phyloP scores from a whole-genome alignment of 2,329 filamentous ascomycete species.

The Dendrostoma leiphaemia region DNA sequence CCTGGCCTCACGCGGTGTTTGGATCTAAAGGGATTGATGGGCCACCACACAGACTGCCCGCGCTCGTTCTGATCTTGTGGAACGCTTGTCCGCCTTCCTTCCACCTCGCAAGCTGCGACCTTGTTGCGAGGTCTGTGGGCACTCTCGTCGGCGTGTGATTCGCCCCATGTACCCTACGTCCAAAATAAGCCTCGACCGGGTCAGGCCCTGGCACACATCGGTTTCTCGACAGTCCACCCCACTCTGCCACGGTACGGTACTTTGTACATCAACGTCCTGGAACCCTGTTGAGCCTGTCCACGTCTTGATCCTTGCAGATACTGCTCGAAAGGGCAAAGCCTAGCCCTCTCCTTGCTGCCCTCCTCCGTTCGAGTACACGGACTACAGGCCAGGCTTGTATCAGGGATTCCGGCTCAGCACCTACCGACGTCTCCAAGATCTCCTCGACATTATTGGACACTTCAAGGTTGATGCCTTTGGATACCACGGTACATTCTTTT shows the following conservation, averaged over 20 bases:
- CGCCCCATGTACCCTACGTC: constrained; percentile 30
- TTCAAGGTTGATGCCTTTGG: constrained; percentile 40
- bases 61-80: not conserved
- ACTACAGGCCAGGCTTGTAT: constrained; percentile 39
- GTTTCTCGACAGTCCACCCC: constrained; percentile 27
- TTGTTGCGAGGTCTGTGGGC: constrained; percentile 21
- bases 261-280: constrained; percentile 40
- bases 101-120: constrained; percentile 15
- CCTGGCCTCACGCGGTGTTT: not conserved
- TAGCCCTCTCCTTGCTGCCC: constrained; percentile 36
- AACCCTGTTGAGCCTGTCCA: constrained; percentile 30
- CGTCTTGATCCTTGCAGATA: constrained; percentile 36
- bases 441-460: constrained; percentile 37
- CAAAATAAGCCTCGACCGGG: constrained; percentile 29
- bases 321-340: constrained; percentile 35
- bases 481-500: constrained; percentile 44
- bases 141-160: constrained; percentile 24
- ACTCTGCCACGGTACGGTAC: too few species aligned
- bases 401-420: constrained; percentile 49
- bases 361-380: constrained; percentile 29
- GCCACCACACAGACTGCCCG: not conserved
- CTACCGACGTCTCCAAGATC: constrained; percentile 49
- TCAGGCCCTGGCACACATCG: constrained; percentile 29
- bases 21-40: not conserved
- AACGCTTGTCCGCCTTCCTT: constrained; percentile 8